Percentiles rank a stretch among this genome's conserved stretches.
Evolutionary conservation across 2,329 filamentous ascomycete species (phyloP).

Genomic region (Bretziella fagacearum): DNA sequence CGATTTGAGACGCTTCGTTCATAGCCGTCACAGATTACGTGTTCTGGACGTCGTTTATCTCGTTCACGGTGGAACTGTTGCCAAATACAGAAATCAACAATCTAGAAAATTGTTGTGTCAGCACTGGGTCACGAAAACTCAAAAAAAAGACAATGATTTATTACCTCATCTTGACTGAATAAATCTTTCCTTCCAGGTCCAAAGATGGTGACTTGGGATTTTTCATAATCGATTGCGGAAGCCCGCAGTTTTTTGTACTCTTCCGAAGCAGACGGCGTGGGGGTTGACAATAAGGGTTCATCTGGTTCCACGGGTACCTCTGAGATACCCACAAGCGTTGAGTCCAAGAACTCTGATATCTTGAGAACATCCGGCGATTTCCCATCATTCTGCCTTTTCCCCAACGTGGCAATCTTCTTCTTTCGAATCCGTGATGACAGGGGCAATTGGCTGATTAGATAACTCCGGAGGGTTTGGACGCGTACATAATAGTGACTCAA

Average conservation of each 20-base stretch:
- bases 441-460: conserved; percentile 50
- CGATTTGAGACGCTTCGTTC: conserved; percentile 30
- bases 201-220: conserved; percentile 35
- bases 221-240: background rate
- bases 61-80: conserved; percentile 43
- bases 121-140: conserved; percentile 2
- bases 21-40: conserved; percentile 74
- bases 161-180: conserved; percentile 49
- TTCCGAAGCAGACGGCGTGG: background rate
- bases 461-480: conserved; percentile 51
- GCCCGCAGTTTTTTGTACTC: background rate
- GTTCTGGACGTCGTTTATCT: conserved; percentile 36
- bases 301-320: background rate
- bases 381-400: conserved; percentile 23
- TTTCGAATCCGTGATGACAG: conserved; percentile 44
- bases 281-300: background rate
- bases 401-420: conserved; percentile 36
- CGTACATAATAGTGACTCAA: conserved; percentile 39
- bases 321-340: conserved; percentile 13
- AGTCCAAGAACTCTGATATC: conserved; percentile 14
- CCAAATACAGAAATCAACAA: conserved; percentile 65
- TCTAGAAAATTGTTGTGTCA: conserved; percentile 26
- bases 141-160: conserved; percentile 15
- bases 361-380: conserved; percentile 14
- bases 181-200: conserved; percentile 23